These are phyloP conservation scores for Teratosphaeria destructans DNA, from an alignment of 2,329 filamentous ascomycete genomes.

Conservation along the genomic window DNA sequence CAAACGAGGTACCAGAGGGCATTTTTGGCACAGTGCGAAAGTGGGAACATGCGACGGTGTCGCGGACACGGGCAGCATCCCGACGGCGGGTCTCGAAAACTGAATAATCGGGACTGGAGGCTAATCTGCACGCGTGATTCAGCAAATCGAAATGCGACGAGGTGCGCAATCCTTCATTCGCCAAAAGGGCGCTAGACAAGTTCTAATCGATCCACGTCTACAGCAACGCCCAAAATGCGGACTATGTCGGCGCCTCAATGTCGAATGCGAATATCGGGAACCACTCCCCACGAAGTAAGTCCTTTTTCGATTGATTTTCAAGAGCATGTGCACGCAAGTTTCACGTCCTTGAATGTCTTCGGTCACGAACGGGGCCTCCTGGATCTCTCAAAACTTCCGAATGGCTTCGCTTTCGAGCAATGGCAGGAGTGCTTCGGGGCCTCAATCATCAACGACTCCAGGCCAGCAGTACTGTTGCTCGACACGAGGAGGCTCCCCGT, in stretches of 20 bases:
- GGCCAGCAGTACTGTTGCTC: too few relatives aligned
- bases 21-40: background rate
- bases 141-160: conserved; percentile 59
- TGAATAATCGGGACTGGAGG: background rate
- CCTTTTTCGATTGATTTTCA: background rate
- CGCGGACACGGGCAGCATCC: background rate
- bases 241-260: conserved; percentile 47
- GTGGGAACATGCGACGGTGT: background rate
- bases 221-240: conserved; percentile 20
- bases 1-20: background rate
- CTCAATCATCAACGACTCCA: background rate
- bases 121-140: conserved; percentile 7
- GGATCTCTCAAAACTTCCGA: too few relatives aligned
- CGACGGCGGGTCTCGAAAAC: background rate
- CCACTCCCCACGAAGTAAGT: conserved; percentile 53
- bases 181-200: conserved; percentile 4
- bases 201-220: background rate
- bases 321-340: background rate
- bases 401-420: background rate
- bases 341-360: background rate
- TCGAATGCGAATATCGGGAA: conserved; percentile 51
- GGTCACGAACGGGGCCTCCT: too few relatives aligned
- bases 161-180: conserved; percentile 39
- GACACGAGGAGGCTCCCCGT: too few relatives aligned
- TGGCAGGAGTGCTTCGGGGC: background rate